Evolutionary conservation across 768 basidiomycete species (phyloP).

Genomic region (Tricholoma terreum): DNA sequence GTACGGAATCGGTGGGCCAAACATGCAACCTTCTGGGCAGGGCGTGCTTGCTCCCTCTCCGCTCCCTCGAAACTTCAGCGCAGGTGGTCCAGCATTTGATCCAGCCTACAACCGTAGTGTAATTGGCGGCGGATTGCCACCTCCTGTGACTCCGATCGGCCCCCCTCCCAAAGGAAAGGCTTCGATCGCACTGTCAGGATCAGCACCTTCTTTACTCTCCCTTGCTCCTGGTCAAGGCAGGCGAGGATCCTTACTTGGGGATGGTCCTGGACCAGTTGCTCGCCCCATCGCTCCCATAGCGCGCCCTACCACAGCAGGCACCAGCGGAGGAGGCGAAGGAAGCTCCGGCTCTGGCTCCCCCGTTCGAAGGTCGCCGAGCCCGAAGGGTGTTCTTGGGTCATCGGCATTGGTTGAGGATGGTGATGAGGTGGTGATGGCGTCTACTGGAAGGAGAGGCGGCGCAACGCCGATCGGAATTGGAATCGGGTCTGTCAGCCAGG

Average conservation of each 20-base stretch:
- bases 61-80: conserved; percentile 51
- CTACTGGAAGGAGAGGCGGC: conserved; percentile 43
- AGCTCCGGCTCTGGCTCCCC: conserved; percentile 65
- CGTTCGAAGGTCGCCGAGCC: conserved; percentile 44
- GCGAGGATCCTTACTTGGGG: conserved; percentile 38
- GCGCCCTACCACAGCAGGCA: conserved; percentile 43
- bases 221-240: conserved; percentile 49
- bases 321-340: conserved; percentile 48
- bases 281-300: conserved; percentile 70
- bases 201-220: conserved; percentile 34
- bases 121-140: conserved; percentile 15
- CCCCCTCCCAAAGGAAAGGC: conserved; percentile 50
- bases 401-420: conserved; percentile 77
- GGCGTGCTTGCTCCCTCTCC: conserved; percentile 49
- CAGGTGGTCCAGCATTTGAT: conserved; percentile 51
- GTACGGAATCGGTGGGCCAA: conserved; percentile 49
- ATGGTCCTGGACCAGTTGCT: conserved; percentile 59
- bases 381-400: conserved; percentile 71
- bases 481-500: conserved; percentile 35
- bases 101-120: conserved; percentile 43
- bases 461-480: conserved; percentile 29
- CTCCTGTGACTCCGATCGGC: conserved; percentile 49
- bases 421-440: conserved; percentile 64
- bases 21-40: conserved; percentile 37
- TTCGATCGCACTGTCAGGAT: conserved; percentile 26